Evolutionary conservation across 768 basidiomycete species (phyloP).

Genomic region (Lentinula detonsa): DNA sequence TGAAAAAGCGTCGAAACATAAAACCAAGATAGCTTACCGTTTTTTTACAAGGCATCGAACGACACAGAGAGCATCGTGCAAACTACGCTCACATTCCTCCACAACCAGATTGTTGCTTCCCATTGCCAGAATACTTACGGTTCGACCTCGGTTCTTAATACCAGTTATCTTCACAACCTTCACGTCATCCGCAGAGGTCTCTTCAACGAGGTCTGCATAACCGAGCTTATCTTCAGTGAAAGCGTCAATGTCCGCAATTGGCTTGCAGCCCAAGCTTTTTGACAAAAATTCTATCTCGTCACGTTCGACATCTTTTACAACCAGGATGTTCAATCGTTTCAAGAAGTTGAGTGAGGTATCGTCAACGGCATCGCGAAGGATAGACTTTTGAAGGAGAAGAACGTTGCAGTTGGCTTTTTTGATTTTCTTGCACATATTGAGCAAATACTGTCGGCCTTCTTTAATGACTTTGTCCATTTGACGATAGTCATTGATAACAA

Average conservation of each 20-base stretch:
- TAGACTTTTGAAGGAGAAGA: constrained; percentile 97
- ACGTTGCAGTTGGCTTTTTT: constrained; percentile 99
- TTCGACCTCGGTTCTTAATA: constrained; percentile 90
- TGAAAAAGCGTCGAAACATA: background rate
- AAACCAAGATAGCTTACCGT: constrained; percentile 46
- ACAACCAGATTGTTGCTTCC: constrained; percentile 90
- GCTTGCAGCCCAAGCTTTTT: constrained; percentile 92
- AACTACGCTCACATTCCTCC: constrained; percentile 94
- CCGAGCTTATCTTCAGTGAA: constrained; percentile 98
- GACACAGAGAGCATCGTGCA: constrained; percentile 99
- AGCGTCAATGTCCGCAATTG: constrained; percentile 94
- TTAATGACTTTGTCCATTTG: constrained; percentile 99
- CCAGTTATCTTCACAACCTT: constrained; percentile 95
- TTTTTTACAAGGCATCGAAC: constrained; percentile 98
- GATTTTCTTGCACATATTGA: constrained; percentile 98
- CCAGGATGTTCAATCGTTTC: constrained; percentile 93
- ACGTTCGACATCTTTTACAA: constrained; percentile 95
- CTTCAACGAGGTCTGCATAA: constrained; percentile 93
- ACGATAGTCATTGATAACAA: constrained; percentile 98
- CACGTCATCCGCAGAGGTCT: constrained; percentile 71
- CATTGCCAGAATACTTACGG: constrained; percentile 93
- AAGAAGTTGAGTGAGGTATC: constrained; percentile 97
- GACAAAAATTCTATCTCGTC: constrained; percentile 98
- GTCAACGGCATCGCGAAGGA: constrained; percentile 98
- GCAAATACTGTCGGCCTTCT: constrained; percentile 95